Evolutionary conservation across 2,329 filamentous ascomycete genomes (phyloP).

Genomic region (Colletotrichum navitas): DNA sequence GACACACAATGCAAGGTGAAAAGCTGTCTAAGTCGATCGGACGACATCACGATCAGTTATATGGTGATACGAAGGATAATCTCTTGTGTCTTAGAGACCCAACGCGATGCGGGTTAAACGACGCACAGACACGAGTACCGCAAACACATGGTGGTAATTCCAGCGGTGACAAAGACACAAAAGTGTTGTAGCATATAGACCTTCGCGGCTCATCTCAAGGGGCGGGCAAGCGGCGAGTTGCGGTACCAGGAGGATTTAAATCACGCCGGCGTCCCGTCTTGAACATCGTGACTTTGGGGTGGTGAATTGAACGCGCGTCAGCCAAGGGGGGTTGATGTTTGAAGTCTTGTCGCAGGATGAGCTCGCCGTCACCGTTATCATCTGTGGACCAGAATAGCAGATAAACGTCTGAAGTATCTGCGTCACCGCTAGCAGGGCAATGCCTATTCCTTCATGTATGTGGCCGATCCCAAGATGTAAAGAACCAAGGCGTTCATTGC

Average conservation of each 20-base stretch:
- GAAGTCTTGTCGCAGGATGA: slow-evolving; percentile 40
- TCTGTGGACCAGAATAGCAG: slow-evolving; percentile 11
- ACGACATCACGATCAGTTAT: background rate
- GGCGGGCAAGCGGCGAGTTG: slow-evolving; percentile 1
- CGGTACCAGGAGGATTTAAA: slow-evolving; percentile 21
- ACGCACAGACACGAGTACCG: slow-evolving; percentile 28
- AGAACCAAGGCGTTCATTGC: background rate
- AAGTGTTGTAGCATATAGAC: slow-evolving; percentile 16
- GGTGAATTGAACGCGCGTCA: slow-evolving; percentile 25
- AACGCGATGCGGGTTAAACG: slow-evolving; percentile 24
- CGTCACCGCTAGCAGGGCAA: slow-evolving; percentile 21
- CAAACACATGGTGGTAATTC: slow-evolving; percentile 21
- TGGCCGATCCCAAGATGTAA: background rate
- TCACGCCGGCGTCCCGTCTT: slow-evolving; percentile 15
- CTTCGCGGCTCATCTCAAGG: slow-evolving; percentile 12
- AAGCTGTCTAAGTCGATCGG: slow-evolving; percentile 8
- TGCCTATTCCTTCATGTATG: slow-evolving; percentile 15
- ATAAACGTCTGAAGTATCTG: slow-evolving; percentile 11
- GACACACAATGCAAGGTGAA: background rate
- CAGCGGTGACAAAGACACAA: background rate
- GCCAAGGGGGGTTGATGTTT: slow-evolving; percentile 38
- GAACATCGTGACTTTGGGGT: background rate
- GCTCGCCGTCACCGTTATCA: slow-evolving; percentile 17
- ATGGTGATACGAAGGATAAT: background rate
- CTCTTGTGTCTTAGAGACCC: background rate